Conservation (phyloP, 495 filamentous ascomycete genomes). For the Penicillium dipodomyicola region DNA sequence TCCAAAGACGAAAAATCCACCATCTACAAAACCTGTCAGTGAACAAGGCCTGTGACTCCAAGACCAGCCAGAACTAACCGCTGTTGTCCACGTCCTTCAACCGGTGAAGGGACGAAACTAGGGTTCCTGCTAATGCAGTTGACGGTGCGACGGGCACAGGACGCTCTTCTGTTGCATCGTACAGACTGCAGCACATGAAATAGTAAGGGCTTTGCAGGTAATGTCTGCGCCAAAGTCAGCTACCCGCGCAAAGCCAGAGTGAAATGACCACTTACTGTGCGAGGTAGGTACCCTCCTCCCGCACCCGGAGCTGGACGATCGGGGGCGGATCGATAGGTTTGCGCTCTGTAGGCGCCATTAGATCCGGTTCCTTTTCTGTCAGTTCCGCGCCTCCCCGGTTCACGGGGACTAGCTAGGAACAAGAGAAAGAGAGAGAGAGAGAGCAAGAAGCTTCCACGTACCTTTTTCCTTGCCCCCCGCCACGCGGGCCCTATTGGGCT, state of each 20-base stretch:
- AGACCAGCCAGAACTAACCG: constrained; percentile 46
- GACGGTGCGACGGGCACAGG: constrained; percentile 50
- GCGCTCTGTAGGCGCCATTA: constrained; percentile 57
- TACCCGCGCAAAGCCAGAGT: constrained; percentile 7
- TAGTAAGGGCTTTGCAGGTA: constrained; percentile 75
- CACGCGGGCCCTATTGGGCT: constrained; percentile 64
- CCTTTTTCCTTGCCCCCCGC: constrained; percentile 73
- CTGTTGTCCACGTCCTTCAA: constrained; percentile 88
- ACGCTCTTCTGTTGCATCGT: constrained; percentile 61
- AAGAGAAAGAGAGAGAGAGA: constrained; percentile 1
- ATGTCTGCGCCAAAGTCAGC: constrained; percentile 47
- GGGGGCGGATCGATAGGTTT: constrained; percentile 96
- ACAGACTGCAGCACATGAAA: constrained; percentile 74
- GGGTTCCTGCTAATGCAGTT: constrained; percentile 69
- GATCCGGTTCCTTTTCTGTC: background rate
- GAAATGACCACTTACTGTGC: constrained; percentile 55
- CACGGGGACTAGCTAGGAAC: background rate
- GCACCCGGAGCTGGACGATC: constrained; percentile 79
- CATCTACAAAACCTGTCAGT: constrained; percentile 54
- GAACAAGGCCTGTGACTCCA: background rate
- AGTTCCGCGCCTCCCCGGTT: background rate
- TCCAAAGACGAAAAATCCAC: constrained; percentile 95
- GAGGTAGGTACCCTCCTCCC: constrained; percentile 63
- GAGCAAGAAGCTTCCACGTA: constrained; percentile 27
- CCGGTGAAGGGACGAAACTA: constrained; percentile 89